Percentiles rank a stretch among this genome's conserved stretches.
These are phyloP conservation scores for Trypanosoma congolense DNA, from an alignment of 208 protist species.

Conservation along the genomic window DNA sequence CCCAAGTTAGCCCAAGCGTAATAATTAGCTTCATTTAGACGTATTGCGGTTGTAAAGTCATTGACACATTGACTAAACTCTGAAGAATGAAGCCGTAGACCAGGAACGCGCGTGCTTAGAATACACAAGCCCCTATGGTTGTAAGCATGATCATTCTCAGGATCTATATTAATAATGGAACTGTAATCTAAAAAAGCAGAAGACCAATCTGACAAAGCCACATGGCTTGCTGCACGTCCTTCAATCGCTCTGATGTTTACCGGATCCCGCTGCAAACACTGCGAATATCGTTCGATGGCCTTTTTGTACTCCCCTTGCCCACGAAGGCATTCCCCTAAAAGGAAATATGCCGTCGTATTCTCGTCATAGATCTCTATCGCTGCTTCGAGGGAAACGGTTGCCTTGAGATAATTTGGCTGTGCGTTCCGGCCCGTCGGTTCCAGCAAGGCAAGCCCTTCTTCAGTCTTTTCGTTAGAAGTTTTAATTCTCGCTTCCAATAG, in stretches of 20 bases:
- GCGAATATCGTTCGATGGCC: conserved; percentile 74
- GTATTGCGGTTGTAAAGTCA: conserved; percentile 83
- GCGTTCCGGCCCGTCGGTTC: conserved; percentile 54
- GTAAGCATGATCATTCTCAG: conserved; percentile 88
- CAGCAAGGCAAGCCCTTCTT: conserved; percentile 64
- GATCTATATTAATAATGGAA: conserved; percentile 77
- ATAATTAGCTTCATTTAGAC: conserved; percentile 90
- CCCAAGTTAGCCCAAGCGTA: conserved; percentile 90
- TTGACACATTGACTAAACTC: conserved; percentile 69
- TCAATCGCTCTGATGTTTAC: conserved; percentile 58
- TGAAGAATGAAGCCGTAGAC: conserved; percentile 52
- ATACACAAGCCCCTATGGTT: conserved; percentile 89
- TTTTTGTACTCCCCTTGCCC: conserved; percentile 51
- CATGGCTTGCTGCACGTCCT: conserved; percentile 66
- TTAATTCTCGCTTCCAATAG: conserved; percentile 72
- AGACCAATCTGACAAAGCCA: conserved; percentile 44
- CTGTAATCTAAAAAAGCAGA: conserved; percentile 88
- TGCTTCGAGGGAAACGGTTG: conserved; percentile 59
- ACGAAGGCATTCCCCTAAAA: conserved; percentile 63
- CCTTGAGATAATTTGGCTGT: conserved; percentile 74
- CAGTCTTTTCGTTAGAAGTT: conserved; percentile 64
- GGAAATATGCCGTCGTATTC: conserved; percentile 51
- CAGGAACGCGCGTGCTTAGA: conserved; percentile 61
- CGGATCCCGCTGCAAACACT: conserved; percentile 68
- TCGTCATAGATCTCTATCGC: conserved; percentile 73